Evolutionary conservation across 768 basidiomycete species (phyloP).

Genomic region (Macrolepiota fuliginosa): DNA sequence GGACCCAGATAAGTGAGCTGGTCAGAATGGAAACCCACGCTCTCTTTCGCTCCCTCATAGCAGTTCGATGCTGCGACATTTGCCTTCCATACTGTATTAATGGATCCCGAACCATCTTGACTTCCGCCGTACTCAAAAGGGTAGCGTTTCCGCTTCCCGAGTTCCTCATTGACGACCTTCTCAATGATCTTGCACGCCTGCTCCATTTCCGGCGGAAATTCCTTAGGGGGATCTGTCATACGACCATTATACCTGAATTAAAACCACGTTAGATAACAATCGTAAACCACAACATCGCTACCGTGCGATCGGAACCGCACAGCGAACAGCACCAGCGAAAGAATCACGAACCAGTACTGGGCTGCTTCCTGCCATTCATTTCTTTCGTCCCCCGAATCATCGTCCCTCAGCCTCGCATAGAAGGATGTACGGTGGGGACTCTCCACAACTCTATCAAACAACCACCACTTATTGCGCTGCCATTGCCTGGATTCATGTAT

Average conservation of each 20-base stretch:
- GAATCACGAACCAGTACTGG: constrained; percentile 58
- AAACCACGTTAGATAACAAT: not conserved
- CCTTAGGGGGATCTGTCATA: constrained; percentile 48
- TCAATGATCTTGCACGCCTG: constrained; percentile 74
- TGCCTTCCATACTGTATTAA: constrained; percentile 55
- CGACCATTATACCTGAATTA: constrained; percentile 76
- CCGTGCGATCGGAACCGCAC: not conserved
- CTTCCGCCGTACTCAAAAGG: constrained; percentile 62
- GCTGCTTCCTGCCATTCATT: constrained; percentile 65
- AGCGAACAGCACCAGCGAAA: not conserved
- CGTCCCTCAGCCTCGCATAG: constrained; percentile 51
- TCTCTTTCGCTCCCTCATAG: constrained; percentile 78
- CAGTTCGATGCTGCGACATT: constrained; percentile 87
- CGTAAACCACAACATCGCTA: not conserved
- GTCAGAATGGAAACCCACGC: constrained; percentile 82
- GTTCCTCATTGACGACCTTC: constrained; percentile 65
- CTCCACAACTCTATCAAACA: constrained; percentile 79
- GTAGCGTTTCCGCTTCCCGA: constrained; percentile 58
- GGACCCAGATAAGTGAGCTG: constrained; percentile 80
- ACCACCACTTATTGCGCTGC: constrained; percentile 81
- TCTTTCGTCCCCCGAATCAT: constrained; percentile 27
- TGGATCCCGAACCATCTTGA: constrained; percentile 10
- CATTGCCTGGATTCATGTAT: constrained; percentile 56
- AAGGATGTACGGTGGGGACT: constrained; percentile 84
- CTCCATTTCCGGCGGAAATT: constrained; percentile 72